A percentile compares a stretch with the other conserved stretches of the same genome.
Conservation (phyloP, 163 green algal species). For the Chlamydomonas reinhardtii region DNA sequence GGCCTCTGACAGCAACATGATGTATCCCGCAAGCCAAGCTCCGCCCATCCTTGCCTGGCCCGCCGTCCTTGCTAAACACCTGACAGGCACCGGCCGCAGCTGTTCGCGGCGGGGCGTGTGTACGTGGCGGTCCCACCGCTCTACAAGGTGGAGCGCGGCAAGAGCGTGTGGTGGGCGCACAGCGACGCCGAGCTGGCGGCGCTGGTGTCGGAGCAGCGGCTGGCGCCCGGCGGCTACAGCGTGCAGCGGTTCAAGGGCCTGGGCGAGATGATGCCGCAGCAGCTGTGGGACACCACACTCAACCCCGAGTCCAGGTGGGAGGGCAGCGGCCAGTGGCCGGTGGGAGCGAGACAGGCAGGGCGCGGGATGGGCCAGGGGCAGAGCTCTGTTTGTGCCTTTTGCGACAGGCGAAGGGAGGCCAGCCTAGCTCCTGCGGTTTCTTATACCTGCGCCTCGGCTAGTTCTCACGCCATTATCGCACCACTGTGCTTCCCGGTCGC, state of each 20-base stretch:
- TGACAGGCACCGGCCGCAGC: conserved; percentile 84
- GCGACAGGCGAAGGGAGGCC: too few relatives aligned
- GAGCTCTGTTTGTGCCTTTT: not conserved
- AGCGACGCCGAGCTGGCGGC: conserved; percentile 61
- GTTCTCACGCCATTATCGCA: too few relatives aligned
- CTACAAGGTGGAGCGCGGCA: conserved; percentile 84
- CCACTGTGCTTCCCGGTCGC: not conserved
- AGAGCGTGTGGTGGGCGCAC: conserved; percentile 49
- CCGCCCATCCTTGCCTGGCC: too few relatives aligned
- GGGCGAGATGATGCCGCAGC: conserved; percentile 99
- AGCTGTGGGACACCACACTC: conserved; percentile 98
- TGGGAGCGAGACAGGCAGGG: not conserved
- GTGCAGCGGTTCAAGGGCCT: conserved; percentile 89
- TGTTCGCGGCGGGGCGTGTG: conserved; percentile 94
- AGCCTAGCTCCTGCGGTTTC: too few relatives aligned
- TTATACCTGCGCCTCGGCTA: too few relatives aligned
- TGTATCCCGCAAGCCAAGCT: too few relatives aligned
- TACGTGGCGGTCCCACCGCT: conserved; percentile 95
- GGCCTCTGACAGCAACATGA: too few relatives aligned
- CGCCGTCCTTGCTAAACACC: too few relatives aligned
- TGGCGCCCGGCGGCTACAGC: not conserved
- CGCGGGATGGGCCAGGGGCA: not conserved
- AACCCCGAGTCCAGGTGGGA: conserved; percentile 84
- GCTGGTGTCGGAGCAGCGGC: conserved; percentile 35
- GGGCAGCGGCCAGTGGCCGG: too few relatives aligned